A percentile compares a stretch with the other conserved stretches of the same genome.
Evolutionary conservation across 306 rosid genomes (phyloP).

Genomic region (Quercus robur): DNA sequence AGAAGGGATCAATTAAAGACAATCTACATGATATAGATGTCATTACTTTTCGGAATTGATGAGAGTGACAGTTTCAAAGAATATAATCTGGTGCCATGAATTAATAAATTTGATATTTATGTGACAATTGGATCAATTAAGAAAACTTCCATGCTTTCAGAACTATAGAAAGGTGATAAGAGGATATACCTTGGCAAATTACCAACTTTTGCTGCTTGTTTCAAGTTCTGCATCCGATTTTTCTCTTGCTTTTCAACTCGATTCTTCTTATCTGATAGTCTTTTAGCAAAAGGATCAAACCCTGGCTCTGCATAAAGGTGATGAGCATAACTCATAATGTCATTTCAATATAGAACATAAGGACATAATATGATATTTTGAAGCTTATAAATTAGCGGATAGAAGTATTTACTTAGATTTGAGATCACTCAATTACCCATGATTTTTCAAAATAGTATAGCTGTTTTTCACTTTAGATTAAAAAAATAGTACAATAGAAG

Average conservation of each 20-base stretch:
- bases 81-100: background rate
- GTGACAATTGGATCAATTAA: background rate
- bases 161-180: constrained; percentile 4
- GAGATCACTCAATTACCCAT: background rate
- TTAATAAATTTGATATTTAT: background rate
- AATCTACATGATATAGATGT: background rate
- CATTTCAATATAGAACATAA: background rate
- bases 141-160: constrained; percentile 4
- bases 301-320: constrained; percentile 54
- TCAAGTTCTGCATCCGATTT: constrained; percentile 71
- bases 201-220: constrained; percentile 80
- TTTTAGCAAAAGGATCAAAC: constrained; percentile 88
- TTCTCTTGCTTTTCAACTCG: constrained; percentile 74
- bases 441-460: background rate
- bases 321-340: background rate
- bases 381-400: background rate
- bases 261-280: constrained; percentile 63
- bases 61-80: background rate
- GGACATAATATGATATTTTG: background rate
- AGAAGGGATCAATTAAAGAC: background rate
- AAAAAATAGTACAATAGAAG: background rate
- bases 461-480: background rate
- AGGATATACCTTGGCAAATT: constrained; percentile 76
- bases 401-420: background rate
- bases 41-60: background rate